Conservation (phyloP, 495 filamentous ascomycete genomes). For the Hypoxylon crocopeplum region DNA sequence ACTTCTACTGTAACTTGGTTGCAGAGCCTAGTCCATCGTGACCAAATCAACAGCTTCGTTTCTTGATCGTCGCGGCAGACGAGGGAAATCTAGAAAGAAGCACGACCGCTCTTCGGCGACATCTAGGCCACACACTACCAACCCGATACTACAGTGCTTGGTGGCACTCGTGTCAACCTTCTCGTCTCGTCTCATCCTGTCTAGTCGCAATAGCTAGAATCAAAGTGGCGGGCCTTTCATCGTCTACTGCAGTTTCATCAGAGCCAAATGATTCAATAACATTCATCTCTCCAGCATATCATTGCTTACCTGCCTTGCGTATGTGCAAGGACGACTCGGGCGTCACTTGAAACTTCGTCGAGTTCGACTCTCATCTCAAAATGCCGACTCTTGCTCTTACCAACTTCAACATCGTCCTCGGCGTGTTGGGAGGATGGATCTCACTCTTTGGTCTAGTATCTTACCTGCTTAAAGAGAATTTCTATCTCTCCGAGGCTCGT, state of each 20-base stretch:
- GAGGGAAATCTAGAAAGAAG: background rate
- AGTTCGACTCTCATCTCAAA: slow-evolving; percentile 20
- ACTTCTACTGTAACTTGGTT: too few relatives aligned
- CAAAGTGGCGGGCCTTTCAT: slow-evolving; percentile 34
- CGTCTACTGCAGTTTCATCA: slow-evolving; percentile 4
- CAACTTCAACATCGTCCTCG: slow-evolving; percentile 90
- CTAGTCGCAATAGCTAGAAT: slow-evolving; percentile 4
- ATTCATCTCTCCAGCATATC: slow-evolving; percentile 38
- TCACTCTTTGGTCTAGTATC: slow-evolving; percentile 88
- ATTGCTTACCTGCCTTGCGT: slow-evolving; percentile 38
- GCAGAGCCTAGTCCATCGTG: too few relatives aligned
- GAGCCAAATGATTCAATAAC: slow-evolving; percentile 59
- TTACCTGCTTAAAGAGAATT: slow-evolving; percentile 86
- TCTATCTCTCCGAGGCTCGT: slow-evolving; percentile 92
- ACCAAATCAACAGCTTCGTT: background rate
- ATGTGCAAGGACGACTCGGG: slow-evolving; percentile 46
- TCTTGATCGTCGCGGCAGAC: background rate
- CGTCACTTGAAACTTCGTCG: slow-evolving; percentile 39
- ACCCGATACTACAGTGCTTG: background rate
- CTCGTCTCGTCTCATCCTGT: background rate
- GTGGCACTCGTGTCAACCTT: background rate
- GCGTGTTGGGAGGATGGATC: slow-evolving; percentile 85
- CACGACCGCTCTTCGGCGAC: background rate
- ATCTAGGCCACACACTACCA: background rate
- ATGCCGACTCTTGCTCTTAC: slow-evolving; percentile 82